These are phyloP conservation scores for Sporothrix protearum DNA, from an alignment of 2,329 filamentous ascomycete species.

Conservation along the genomic window DNA sequence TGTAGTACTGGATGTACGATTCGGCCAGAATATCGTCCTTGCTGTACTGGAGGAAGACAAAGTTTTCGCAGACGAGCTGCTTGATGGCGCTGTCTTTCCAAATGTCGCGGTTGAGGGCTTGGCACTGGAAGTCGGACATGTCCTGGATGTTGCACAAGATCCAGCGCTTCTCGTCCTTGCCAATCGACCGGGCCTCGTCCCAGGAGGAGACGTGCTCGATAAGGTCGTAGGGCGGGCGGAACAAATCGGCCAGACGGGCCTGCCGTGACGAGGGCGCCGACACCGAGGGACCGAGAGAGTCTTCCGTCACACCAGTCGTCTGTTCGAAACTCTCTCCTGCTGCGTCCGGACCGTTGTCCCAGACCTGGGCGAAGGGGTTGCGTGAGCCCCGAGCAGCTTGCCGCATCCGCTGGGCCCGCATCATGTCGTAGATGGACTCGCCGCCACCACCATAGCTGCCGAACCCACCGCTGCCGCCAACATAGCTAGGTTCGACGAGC, in stretches of 20 bases:
- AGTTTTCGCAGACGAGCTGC: slow-evolving; percentile 83
- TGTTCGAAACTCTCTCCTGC: slow-evolving; percentile 25
- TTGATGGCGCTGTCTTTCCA: slow-evolving; percentile 84
- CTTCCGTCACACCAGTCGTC: not conserved
- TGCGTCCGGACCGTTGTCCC: slow-evolving; percentile 34
- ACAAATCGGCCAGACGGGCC: slow-evolving; percentile 77
- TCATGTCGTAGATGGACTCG: slow-evolving; percentile 51
- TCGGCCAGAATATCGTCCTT: slow-evolving; percentile 76
- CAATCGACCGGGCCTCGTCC: slow-evolving; percentile 78
- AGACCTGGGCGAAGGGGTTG: slow-evolving; percentile 43
- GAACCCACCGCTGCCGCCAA: slow-evolving; percentile 42
- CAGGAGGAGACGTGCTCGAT: slow-evolving; percentile 67
- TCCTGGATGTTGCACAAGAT: slow-evolving; percentile 94
- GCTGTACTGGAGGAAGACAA: slow-evolving; percentile 91
- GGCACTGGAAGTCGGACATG: slow-evolving; percentile 88
- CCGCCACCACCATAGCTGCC: slow-evolving; percentile 46
- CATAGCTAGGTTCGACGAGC: slow-evolving; percentile 68
- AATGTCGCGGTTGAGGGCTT: slow-evolving; percentile 87
- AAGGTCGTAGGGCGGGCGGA: slow-evolving; percentile 85
- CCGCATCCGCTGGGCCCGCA: slow-evolving; percentile 50
- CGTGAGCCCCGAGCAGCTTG: slow-evolving; percentile 27
- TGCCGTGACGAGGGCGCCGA: slow-evolving; percentile 14
- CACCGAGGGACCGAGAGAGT: too few species aligned
- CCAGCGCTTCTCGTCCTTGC: slow-evolving; percentile 89
- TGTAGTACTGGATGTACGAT: slow-evolving; percentile 89